Evolutionary conservation across 495 filamentous ascomycete genomes (phyloP).

Genomic region (Podospora anserina): DNA sequence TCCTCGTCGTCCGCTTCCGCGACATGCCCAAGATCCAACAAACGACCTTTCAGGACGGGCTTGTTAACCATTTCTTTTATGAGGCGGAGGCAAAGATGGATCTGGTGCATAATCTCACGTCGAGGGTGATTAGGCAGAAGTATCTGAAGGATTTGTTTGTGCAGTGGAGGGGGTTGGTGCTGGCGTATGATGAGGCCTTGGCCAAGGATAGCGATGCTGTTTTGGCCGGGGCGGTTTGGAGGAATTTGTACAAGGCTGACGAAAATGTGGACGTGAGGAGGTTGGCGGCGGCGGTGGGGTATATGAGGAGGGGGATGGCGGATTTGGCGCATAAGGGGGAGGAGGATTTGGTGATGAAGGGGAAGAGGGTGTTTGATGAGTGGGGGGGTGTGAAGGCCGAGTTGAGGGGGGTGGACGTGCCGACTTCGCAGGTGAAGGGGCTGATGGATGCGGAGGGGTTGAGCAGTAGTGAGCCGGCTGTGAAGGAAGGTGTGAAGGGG

Average conservation of each 20-base stretch:
- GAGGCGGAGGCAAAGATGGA: constrained; percentile 85
- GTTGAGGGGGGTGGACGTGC: constrained; percentile 41
- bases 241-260: constrained; percentile 80
- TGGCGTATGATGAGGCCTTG: constrained; percentile 85
- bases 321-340: constrained; percentile 63
- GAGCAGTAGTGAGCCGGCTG: not conserved
- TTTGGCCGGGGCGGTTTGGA: constrained; percentile 84
- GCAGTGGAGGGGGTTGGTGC: constrained; percentile 82
- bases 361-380: constrained; percentile 33
- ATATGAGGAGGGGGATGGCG: constrained; percentile 66
- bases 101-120: constrained; percentile 61
- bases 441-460: constrained; percentile 16
- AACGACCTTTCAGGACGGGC: constrained; percentile 41
- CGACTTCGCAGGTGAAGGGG: constrained; percentile 26
- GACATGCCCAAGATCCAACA: constrained; percentile 57
- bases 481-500: no score
- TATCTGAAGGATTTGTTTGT: constrained; percentile 90
- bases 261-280: constrained; percentile 66
- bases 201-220: constrained; percentile 73
- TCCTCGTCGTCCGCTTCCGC: constrained; percentile 82
- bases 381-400: constrained; percentile 40
- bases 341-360: constrained; percentile 40
- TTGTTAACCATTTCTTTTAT: constrained; percentile 92
- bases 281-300: constrained; percentile 72
- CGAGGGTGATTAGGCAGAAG: constrained; percentile 64